phyloP scores from a whole-genome alignment of 345 rosid genomes.

The Eucalyptus melliodora region DNA sequence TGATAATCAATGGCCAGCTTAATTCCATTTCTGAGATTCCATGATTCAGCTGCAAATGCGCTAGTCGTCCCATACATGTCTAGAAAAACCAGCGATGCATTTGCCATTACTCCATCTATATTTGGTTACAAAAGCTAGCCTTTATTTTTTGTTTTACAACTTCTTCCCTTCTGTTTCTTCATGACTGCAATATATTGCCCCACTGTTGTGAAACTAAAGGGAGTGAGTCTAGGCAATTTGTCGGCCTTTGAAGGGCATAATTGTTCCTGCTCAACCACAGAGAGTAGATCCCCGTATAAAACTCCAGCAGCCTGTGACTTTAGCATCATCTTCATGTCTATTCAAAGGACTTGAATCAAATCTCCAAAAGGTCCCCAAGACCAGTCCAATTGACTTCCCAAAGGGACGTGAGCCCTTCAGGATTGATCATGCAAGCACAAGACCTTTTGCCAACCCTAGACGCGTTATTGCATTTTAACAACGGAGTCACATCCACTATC shows the following conservation, averaged over 20 bases:
- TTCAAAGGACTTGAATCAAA: background rate
- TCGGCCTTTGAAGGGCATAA: background rate
- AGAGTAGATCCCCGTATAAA: background rate
- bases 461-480: background rate
- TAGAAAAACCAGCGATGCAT: background rate
- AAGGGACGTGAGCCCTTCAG: background rate
- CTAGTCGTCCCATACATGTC: background rate
- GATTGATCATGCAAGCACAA: background rate
- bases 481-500: background rate
- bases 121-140: background rate
- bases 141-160: background rate
- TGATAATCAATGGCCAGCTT: background rate
- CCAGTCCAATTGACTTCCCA: background rate
- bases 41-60: background rate
- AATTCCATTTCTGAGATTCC: background rate
- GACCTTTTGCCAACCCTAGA: background rate
- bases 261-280: background rate
- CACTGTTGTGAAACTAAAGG: background rate
- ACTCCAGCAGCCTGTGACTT: background rate
- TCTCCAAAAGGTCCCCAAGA: background rate
- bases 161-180: background rate
- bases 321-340: background rate
- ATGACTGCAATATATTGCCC: background rate
- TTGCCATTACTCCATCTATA: background rate
- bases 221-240: background rate